phyloP scores from a whole-genome alignment of 192 early-diverging fungal species.

The Ramicandelaber brevisporus region DNA sequence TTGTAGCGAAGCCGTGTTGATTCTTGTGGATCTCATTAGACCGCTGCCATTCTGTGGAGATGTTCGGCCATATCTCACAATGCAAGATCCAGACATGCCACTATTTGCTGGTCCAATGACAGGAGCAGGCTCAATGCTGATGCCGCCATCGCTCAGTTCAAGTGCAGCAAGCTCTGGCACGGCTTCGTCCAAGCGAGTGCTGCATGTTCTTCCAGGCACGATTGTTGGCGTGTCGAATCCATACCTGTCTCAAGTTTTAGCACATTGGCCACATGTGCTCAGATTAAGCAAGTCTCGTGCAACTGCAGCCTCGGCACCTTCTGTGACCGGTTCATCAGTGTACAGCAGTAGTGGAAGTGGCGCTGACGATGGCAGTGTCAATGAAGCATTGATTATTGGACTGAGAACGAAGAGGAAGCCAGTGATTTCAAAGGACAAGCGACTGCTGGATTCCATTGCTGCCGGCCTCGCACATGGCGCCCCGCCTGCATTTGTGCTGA shows the following conservation, averaged over 20 bases:
- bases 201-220: constrained; percentile 46
- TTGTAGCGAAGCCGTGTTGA: constrained; percentile 61
- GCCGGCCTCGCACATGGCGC: constrained; percentile 43
- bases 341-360: not conserved
- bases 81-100: constrained; percentile 83
- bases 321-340: not conserved
- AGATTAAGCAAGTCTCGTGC: constrained; percentile 21
- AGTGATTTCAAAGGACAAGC: constrained; percentile 55
- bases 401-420: constrained; percentile 33
- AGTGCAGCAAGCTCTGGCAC: constrained; percentile 18
- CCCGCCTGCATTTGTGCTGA: constrained; percentile 43
- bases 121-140: too few species aligned
- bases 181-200: too few species aligned
- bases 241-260: constrained; percentile 68
- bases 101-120: constrained; percentile 33
- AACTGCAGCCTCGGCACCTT: constrained; percentile 6
- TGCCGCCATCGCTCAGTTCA: too few species aligned
- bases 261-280: constrained; percentile 80
- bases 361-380: constrained; percentile 1
- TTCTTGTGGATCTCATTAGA: constrained; percentile 74
- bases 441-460: constrained; percentile 48
- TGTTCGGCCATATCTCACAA: constrained; percentile 89
- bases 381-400: constrained; percentile 10
- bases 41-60: constrained; percentile 94
- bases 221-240: constrained; percentile 92